These are phyloP conservation scores for Cordyceps militaris DNA, from an alignment of 2,329 filamentous ascomycete species.

Conservation along the genomic window DNA sequence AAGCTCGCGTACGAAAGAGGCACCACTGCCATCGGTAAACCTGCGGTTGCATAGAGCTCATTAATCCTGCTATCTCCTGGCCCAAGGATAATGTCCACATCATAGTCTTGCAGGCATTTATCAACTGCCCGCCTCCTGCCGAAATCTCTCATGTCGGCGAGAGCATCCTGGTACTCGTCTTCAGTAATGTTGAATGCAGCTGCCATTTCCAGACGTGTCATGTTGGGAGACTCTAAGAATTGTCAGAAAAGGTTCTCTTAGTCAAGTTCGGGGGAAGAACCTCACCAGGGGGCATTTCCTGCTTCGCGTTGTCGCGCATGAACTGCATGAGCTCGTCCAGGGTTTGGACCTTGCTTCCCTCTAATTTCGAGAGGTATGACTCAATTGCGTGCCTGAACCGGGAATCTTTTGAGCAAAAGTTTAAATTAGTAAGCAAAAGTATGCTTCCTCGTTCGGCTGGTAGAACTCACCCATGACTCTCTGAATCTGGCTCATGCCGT, in stretches of 20 bases:
- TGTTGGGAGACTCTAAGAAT: neutral
- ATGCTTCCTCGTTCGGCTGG: neutral
- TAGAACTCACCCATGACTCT: neutral
- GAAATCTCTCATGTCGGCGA: conserved; percentile 3
- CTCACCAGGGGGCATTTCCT: neutral
- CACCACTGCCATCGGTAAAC: neutral
- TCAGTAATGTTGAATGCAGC: neutral
- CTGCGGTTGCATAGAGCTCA: neutral
- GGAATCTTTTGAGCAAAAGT: neutral
- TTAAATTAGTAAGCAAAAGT: neutral
- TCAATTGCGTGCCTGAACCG: neutral
- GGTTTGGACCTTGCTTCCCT: neutral
- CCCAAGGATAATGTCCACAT: neutral
- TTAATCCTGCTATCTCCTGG: neutral
- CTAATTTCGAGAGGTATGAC: neutral
- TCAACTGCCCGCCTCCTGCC: neutral
- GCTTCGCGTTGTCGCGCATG: neutral
- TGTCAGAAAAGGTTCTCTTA: neutral
- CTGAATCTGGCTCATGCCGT: neutral
- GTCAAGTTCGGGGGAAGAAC: neutral
- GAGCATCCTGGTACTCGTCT: neutral
- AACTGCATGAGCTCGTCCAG: neutral
- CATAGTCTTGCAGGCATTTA: neutral
- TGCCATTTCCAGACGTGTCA: neutral
- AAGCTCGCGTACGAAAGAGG: neutral